These are phyloP conservation scores for Ustilago sp. DNA, from an alignment of 1,284 basidiomycete genomes.

Conservation along the genomic window DNA sequence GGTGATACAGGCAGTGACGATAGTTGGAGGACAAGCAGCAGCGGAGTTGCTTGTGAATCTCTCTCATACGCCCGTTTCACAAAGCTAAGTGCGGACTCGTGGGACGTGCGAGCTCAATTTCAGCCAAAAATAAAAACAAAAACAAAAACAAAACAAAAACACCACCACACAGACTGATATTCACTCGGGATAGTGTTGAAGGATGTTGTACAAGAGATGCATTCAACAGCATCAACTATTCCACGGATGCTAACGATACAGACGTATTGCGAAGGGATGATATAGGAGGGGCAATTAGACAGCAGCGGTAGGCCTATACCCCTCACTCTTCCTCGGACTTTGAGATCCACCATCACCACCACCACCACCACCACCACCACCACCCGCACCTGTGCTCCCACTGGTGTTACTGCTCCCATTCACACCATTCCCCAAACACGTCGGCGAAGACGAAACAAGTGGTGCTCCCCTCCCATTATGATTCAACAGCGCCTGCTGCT, in stretches of 20 bases:
- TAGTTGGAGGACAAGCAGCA: not conserved
- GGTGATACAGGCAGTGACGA: no score
- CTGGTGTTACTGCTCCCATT: constrained; percentile 1
- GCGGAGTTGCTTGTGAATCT: constrained; percentile 2
- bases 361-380: constrained; percentile 8
- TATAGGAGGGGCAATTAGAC: constrained; percentile 11
- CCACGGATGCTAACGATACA: no score
- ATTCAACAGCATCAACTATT: not conserved
- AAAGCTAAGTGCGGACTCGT: not conserved
- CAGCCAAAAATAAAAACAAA: not conserved
- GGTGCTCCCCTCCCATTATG: constrained; percentile 48
- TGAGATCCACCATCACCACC: constrained; percentile 17
- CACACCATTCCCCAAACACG: not conserved
- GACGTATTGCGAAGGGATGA: not conserved
- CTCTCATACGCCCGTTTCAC: not conserved
- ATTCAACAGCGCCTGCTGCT: constrained; percentile 43
- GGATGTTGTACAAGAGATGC: constrained; percentile 5
- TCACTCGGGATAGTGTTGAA: no score
- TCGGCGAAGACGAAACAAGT: constrained; percentile 24
- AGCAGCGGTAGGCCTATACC: constrained; percentile 43
- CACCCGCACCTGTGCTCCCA: no score
- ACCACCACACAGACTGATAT: no score
- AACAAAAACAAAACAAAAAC: no score
- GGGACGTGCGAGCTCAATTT: constrained; percentile 12
- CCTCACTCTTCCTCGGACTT: constrained; percentile 36